phyloP scores from a whole-genome alignment of 139 green algal species.

The Closterium sp. region DNA sequence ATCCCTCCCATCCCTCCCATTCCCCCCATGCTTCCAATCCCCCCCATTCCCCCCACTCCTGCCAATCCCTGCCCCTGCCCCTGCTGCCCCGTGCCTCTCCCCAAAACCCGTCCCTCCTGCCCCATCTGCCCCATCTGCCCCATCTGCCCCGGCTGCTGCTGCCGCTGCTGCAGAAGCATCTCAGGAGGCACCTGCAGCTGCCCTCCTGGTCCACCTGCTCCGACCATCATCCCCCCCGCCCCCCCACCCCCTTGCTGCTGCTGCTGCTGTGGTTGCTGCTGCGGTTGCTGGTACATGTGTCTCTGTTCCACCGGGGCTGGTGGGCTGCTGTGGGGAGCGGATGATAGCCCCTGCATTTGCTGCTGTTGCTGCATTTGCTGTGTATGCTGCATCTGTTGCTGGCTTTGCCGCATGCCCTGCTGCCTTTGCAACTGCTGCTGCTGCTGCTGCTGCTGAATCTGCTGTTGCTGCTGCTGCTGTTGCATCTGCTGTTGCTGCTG shows the following conservation, averaged over 20 bases:
- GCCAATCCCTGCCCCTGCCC: neutral
- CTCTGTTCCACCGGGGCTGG: neutral
- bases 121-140: too few species aligned
- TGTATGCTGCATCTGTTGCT: neutral
- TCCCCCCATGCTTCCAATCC: neutral
- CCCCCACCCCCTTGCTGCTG: neutral
- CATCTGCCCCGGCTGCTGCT: too few species aligned
- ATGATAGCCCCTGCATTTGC: neutral
- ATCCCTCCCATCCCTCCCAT: too few species aligned
- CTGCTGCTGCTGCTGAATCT: too few species aligned
- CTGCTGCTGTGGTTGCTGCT: neutral
- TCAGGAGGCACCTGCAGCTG: neutral
- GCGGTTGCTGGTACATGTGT: neutral
- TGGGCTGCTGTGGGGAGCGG: neutral
- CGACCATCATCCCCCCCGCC: neutral
- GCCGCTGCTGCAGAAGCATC: neutral
- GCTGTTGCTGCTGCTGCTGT: too few species aligned
- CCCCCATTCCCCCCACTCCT: neutral
- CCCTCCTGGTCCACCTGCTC: neutral
- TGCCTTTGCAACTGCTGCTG: neutral
- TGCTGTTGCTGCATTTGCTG: neutral
- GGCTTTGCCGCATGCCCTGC: neutral
- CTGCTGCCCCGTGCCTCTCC: too few species aligned
- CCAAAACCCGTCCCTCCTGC: too few species aligned
- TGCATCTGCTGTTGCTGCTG: neutral